These are phyloP conservation scores for Jatropha podagrica DNA, from an alignment of 441 rosid species.

Conservation along the genomic window DNA sequence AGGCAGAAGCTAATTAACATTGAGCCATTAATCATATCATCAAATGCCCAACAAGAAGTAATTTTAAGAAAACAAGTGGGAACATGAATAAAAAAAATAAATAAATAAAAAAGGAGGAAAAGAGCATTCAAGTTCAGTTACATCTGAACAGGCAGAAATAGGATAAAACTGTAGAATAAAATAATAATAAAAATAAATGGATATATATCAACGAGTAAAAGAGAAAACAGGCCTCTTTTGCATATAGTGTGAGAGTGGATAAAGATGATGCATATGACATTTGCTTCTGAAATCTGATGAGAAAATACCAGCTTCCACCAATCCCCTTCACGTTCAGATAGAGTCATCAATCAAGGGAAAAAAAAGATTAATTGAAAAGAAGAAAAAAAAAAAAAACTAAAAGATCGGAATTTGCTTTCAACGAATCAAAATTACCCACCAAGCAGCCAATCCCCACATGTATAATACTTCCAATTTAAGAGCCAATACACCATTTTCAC, in stretches of 20 bases:
- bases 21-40: background rate
- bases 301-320: constrained; percentile 46
- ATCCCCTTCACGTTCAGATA: constrained; percentile 32
- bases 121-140: constrained; percentile 10
- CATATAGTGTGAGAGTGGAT: constrained; percentile 35
- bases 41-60: background rate
- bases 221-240: constrained; percentile 23
- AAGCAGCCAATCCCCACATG: constrained; percentile 11
- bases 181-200: background rate
- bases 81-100: background rate
- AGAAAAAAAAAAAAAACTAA: background rate
- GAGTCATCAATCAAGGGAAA: background rate
- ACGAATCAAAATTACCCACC: constrained; percentile 34
- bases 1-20: background rate
- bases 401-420: constrained; percentile 6
- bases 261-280: constrained; percentile 53
- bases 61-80: background rate
- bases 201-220: constrained; percentile 13
- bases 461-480: constrained; percentile 4
- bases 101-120: background rate
- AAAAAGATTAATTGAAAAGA: background rate
- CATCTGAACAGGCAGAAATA: constrained; percentile 32
- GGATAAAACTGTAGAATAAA: constrained; percentile 20
- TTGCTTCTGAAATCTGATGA: constrained; percentile 30
- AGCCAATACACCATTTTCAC: background rate